Base-by-base conservation (phyloP, 345 rosid genomes). In the Hibiscus mutabilis region DNA sequence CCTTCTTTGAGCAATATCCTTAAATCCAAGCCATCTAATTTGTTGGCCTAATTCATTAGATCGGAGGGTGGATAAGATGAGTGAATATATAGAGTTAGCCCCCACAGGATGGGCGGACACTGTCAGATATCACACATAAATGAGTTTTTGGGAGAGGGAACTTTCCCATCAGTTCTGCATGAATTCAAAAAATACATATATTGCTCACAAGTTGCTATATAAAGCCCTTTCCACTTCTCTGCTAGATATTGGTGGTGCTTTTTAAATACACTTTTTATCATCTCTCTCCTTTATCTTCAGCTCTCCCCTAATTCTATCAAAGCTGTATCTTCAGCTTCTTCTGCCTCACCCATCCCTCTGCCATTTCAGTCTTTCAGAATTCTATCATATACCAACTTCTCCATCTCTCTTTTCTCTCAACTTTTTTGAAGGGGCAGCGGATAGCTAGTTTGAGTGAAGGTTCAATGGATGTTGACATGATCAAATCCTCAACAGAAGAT, bases 381-480 rank as follows among this genome's bases (percentile, higher is more conserved):
- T 49, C 55, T 49, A 49, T 16, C 55, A 49, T 49, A 14, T 49
- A 49, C 55, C 55, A 49, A 49, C 55, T 49, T 49, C 8, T 49
- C 72, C 65, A 46, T 58, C 37, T 47, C 47, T 67, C 22, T 88
- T 86, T 89, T 51, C 7, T 37, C 14, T 49, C 19, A 73, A 24
- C 19, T 5, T 49, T 49, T 49, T 49, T 14, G 3, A 49, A 16
- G 55, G 18, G 7, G 18, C 7, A 22, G 60, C n/a, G 0, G 60
- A 22, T 12, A 58, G 3, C 5, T 19, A 22, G 55, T 66, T n/a
- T 10, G 71, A 10, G 67, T 22, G 42, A 42, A 71, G 56, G 24
- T 71, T 73, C 73, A 22, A 84, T 84, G 85, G 84, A 84, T 75
- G 80, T 73, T 76, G 85, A 82, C 82, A 78, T 80, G 78, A 66